These are phyloP conservation scores for Nemania sp. DNA, from an alignment of 2,329 filamentous ascomycete genomes.

Conservation along the genomic window DNA sequence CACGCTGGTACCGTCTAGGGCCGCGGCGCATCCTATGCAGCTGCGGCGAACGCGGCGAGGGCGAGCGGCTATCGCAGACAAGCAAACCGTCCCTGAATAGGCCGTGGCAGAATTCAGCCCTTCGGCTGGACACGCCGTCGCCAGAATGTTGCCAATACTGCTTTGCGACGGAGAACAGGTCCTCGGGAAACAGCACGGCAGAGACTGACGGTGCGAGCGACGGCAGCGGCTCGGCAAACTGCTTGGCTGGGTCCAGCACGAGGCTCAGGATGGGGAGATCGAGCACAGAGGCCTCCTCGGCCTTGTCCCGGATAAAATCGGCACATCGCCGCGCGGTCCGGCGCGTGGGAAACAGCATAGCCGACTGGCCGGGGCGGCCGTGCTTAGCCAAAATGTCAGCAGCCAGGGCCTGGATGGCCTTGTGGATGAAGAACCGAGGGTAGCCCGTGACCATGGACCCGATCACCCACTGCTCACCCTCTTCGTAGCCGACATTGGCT, in stretches of 20 bases:
- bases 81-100: constrained; percentile 71
- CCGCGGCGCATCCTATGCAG: constrained; percentile 61
- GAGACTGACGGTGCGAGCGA: constrained; percentile 64
- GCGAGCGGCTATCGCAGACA: constrained; percentile 35
- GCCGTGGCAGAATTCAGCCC: constrained; percentile 84
- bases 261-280: constrained; percentile 64
- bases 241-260: constrained; percentile 60
- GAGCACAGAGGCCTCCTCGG: constrained; percentile 52
- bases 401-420: constrained; percentile 74
- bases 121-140: constrained; percentile 86
- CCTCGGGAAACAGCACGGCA: constrained; percentile 71
- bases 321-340: constrained; percentile 72
- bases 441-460: constrained; percentile 87
- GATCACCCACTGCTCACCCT: constrained; percentile 86
- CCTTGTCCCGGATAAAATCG: constrained; percentile 69
- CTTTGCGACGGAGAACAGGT: constrained; percentile 75
- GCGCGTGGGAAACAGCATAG: constrained; percentile 81
- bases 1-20: constrained; percentile 76
- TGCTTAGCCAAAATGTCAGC: constrained; percentile 66
- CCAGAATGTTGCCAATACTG: constrained; percentile 97
- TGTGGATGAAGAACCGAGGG: constrained; percentile 93
- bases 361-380: constrained; percentile 64
- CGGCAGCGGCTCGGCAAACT: constrained; percentile 54
- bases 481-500: constrained; percentile 90
- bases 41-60: constrained; percentile 34